phyloP scores from a whole-genome alignment of 2,329 filamentous ascomycete genomes.

The Simplicillium aogashimaense region DNA sequence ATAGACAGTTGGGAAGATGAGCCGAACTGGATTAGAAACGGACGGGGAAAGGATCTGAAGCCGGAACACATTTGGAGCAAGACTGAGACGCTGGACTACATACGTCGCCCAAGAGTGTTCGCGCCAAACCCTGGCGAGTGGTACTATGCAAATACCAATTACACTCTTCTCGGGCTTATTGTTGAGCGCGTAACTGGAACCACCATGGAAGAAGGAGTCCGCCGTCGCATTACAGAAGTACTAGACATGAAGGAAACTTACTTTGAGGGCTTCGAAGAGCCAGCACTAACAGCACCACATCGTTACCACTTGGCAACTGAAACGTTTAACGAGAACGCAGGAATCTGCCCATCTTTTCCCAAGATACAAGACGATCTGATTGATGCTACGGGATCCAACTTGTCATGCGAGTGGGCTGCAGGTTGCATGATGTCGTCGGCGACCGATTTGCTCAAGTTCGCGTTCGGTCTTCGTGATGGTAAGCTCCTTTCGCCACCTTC shows the following conservation, averaged over 20 bases:
- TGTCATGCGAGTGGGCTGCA: conserved; percentile 8
- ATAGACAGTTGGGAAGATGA: conserved; percentile 10
- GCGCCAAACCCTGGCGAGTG: conserved; percentile 7
- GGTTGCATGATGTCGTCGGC: conserved; percentile 8
- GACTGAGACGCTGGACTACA: conserved; percentile 8
- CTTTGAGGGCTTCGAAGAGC: conserved; percentile 7
- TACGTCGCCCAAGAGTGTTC: conserved; percentile 6
- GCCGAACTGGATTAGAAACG: conserved; percentile 5
- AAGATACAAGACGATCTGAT: conserved; percentile 4
- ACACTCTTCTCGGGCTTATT: conserved; percentile 8
- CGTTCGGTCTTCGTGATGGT: conserved; percentile 6
- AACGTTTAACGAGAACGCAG: conserved; percentile 4
- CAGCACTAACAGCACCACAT: not conserved
- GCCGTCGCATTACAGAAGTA: conserved; percentile 4
- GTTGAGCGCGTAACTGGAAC: conserved; percentile 5
- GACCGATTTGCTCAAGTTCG: conserved; percentile 7
- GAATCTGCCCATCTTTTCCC: conserved; percentile 5
- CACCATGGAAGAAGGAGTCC: conserved; percentile 6
- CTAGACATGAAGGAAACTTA: conserved; percentile 6
- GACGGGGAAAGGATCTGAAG: conserved; percentile 5
- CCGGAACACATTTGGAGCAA: conserved; percentile 7
- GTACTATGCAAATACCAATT: conserved; percentile 9
- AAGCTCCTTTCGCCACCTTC: conserved; percentile 5
- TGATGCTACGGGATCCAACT: conserved; percentile 7
- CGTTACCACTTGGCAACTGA: conserved; percentile 8